These are phyloP conservation scores for Leccinum pellstonianum DNA, from an alignment of 768 basidiomycete genomes.

Conservation along the genomic window DNA sequence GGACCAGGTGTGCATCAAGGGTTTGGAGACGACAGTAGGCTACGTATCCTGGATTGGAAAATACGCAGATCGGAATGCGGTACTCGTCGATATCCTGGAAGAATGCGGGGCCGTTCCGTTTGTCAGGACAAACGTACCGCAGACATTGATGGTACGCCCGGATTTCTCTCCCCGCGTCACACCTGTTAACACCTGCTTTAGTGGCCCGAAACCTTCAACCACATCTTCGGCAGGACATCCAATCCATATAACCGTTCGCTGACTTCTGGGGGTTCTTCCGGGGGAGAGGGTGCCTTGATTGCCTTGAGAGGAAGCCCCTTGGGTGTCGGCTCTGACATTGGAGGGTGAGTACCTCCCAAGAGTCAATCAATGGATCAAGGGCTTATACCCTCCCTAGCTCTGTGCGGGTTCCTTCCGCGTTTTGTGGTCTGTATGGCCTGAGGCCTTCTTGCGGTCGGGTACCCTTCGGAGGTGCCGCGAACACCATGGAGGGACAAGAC, in stretches of 20 bases:
- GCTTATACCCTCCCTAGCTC: conserved; percentile 43
- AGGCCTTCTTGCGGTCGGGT: conserved; percentile 68
- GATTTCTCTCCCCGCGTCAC: neutral
- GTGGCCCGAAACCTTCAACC: conserved; percentile 80
- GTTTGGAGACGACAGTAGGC: conserved; percentile 69
- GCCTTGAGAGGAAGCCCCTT: conserved; percentile 44
- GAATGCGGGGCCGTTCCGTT: conserved; percentile 69
- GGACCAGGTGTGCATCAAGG: conserved; percentile 69
- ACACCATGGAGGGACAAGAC: conserved; percentile 70
- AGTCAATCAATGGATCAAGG: neutral
- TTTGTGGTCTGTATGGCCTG: conserved; percentile 70
- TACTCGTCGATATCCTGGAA: conserved; percentile 63
- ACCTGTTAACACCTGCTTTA: conserved; percentile 21
- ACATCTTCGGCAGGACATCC: conserved; percentile 73
- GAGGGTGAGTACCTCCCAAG: conserved; percentile 49
- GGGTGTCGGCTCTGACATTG: conserved; percentile 80
- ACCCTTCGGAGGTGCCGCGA: conserved; percentile 64
- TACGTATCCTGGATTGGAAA: conserved; percentile 74
- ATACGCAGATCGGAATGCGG: conserved; percentile 55
- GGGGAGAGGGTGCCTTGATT: conserved; percentile 81
- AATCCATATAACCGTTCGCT: conserved; percentile 75
- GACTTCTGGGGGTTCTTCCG: conserved; percentile 79
- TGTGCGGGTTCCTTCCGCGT: conserved; percentile 64
- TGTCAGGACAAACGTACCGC: conserved; percentile 74
- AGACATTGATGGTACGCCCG: conserved; percentile 65